phyloP scores from a whole-genome alignment of 768 basidiomycete genomes.

The Psilocybe cubensis region DNA sequence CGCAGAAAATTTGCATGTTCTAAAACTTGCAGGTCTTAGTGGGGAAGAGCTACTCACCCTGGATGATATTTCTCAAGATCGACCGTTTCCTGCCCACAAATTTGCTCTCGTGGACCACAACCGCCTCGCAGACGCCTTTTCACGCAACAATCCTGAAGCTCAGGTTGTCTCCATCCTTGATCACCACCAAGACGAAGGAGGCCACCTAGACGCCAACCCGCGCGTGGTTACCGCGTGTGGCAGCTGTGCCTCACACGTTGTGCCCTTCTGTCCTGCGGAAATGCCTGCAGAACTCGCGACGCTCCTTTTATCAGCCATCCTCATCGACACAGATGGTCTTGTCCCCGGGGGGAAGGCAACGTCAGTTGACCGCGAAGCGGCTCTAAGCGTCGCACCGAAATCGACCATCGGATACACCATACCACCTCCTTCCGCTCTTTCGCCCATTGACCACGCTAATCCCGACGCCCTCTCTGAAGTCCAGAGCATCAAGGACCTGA shows the following conservation, averaged over 20 bases:
- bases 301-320: conserved; percentile 78
- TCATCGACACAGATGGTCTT: conserved; percentile 88
- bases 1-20: conserved; percentile 84
- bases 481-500: conserved; percentile 51
- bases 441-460: conserved; percentile 29
- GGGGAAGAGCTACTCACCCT: conserved; percentile 65
- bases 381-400: conserved; percentile 57
- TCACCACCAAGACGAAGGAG: conserved; percentile 88
- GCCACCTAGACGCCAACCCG: conserved; percentile 64
- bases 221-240: conserved; percentile 73
- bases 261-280: conserved; percentile 35
- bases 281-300: conserved; percentile 70
- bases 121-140: conserved; percentile 52
- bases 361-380: conserved; percentile 64
- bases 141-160: conserved; percentile 37
- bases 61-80: conserved; percentile 60
- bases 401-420: conserved; percentile 68
- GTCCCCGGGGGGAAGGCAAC: conserved; percentile 79
- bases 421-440: conserved; percentile 55
- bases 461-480: conserved; percentile 38
- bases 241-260: conserved; percentile 73
- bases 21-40: conserved; percentile 59
- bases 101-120: conserved; percentile 96
- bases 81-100: conserved; percentile 51
- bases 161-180: conserved; percentile 84